These are phyloP conservation scores for Pythium dissotocum DNA, from an alignment of 352 stramenopile species.

Conservation along the genomic window DNA sequence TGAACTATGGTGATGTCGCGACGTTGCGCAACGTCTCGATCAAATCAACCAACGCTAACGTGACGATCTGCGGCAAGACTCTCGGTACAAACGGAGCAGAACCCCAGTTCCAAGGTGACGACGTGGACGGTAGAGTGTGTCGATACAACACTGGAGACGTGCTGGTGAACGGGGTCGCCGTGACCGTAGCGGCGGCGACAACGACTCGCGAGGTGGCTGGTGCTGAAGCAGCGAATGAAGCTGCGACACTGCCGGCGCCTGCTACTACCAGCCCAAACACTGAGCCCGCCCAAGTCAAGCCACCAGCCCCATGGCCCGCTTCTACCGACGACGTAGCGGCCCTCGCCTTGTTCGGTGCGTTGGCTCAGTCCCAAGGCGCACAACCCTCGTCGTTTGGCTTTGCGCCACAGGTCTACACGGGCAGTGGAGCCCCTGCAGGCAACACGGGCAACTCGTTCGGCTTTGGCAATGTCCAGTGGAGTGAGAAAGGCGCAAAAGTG, in stretches of 20 bases:
- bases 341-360: background rate
- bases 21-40: constrained; percentile 31
- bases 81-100: constrained; percentile 9
- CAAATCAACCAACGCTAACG: constrained; percentile 23
- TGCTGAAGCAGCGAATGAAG: background rate
- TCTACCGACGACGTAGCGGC: background rate
- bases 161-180: background rate
- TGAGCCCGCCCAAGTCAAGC: background rate
- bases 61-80: constrained; percentile 18
- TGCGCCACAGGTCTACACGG: background rate
- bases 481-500: background rate
- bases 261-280: background rate
- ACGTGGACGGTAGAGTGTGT: constrained; percentile 2
- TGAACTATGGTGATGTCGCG: constrained; percentile 33
- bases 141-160: constrained; percentile 13
- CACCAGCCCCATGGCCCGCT: background rate
- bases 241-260: background rate
- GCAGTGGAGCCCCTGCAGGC: no score
- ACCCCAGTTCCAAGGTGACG: constrained; percentile 12
- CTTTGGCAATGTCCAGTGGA: background rate
- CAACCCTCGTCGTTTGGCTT: background rate
- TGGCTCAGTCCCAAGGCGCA: background rate
- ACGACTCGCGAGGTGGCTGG: background rate
- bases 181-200: background rate
- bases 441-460: background rate